Evolutionary conservation across 163 green algal genomes (phyloP), one percentile per base, ranked within the genome.

Genomic region (Prototheca wickerhamii): DNA sequence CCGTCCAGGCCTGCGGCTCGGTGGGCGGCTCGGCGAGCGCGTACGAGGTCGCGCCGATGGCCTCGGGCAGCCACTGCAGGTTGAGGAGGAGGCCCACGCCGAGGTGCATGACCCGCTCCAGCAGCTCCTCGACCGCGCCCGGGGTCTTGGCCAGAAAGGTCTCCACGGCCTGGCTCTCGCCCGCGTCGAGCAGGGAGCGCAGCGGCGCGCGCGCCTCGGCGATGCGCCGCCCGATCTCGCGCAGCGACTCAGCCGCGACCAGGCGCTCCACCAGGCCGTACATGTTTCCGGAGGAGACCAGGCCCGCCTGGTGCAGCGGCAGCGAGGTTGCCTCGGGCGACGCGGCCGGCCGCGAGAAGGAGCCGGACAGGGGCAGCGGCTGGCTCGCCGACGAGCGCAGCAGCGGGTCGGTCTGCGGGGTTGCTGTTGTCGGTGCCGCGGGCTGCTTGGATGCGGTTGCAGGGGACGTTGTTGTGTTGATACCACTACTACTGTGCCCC

Each of bases 201-300:
- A 84, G 63, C 28, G 56, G 31, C 1, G 31, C 10, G 6, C 71
- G 63, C 20, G 77, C 74, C 2, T 35, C 33, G 10, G 46, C 31
- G 49, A 84, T 69, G 54, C 69, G 61, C 23, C 17, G 32, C 0
- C 65, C 74, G 23, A 82, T 42, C 20, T 57, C 62, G 35, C 69
- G 50, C 37, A 83, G 67, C 4, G 73, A 76, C 20, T 82, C 70
- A 10, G 58, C 68, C 4, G 76, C 77, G 20, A 74, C 67, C 37
- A 60, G 59, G 23, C 78, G 64, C 52, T 82, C 76, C 61, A 75
- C 58, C 30, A 86, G 64, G 25, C 79, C 79, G 34, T 76, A 84
- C 53, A 86, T 67, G 70, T 86, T 86, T 60, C 79, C 79, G 10
- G 76, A 58, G 46, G 62, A 32, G 50, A 28, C 49, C 7, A 68